Evolutionary conservation across 2,329 filamentous ascomycete species (phyloP), one percentile per base, ranked within the genome.

Genomic region (Phialophora chinensis): DNA sequence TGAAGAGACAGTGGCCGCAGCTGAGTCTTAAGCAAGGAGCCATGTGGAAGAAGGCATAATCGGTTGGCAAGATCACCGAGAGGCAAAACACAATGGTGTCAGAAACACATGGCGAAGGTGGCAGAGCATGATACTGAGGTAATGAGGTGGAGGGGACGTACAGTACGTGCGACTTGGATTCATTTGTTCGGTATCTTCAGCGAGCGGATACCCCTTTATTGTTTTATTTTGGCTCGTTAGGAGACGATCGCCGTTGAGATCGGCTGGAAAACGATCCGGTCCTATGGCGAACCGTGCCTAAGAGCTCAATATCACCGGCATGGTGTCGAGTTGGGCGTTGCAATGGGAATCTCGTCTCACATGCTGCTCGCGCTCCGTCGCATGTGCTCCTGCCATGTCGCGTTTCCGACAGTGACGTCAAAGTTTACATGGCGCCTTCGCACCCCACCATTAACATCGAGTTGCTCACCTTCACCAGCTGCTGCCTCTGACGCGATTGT

Each of bases 61-160:
- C 4, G 47, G 23, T n/a, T 4, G 8, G 25, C 27, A 17, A 12
- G 25, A 29, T 33, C 14, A 29, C 27, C 29, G 17, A 60, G 4
- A 61, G 38, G 49, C 17, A 10, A 31, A 14, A 38, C 7, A 8
- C 11, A 35, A 7, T 42, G 47, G 33, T n/a, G 23, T 42, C 47
- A 35, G 31, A 61, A 54, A 14, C 55, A 38, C 49, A 31, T 42
- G 59, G 49, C 44, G 33, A 23, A 31, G 31, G 58, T 7, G 38
- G 17, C 38, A 44, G 38, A n/a, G 38, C 59, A 27, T 23, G 49
- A 12, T 49, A 25, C 29, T 53, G n/a, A 59, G 44, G 59, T 66
- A 62, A 66, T 66, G 63, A 54, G 63, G 47, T 31, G 63, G 60
- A 35, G 58, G 63, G 35, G 44, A 56, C 58, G 44, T 33, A 47